Conservation (phyloP, 345 rosid species). For the Arabidopsis suecica region DNA sequence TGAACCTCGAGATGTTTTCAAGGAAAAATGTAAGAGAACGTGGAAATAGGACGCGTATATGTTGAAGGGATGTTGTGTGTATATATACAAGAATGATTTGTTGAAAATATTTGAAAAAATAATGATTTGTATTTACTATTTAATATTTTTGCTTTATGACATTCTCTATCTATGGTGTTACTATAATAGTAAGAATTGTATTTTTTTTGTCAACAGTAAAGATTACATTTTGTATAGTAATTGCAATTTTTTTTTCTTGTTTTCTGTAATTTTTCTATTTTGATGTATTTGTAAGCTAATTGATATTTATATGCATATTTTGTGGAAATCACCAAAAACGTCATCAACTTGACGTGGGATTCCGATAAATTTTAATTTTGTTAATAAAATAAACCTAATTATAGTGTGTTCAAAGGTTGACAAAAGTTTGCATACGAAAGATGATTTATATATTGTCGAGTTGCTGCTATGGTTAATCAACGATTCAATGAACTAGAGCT, state of each 20-base stretch:
- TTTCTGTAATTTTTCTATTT: neutral
- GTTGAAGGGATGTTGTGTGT: constrained; percentile 10
- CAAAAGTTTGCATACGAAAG: neutral
- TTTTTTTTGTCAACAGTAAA: constrained; percentile 10
- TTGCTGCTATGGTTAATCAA: neutral
- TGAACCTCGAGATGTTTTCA: constrained; percentile 20
- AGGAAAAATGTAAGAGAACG: constrained; percentile 18
- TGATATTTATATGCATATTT: neutral
- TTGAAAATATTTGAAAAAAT: neutral
- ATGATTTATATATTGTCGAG: neutral
- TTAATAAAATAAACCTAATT: neutral
- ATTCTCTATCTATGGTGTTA: constrained; percentile 24
- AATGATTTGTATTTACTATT: constrained; percentile 33
- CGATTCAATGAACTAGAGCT: neutral
- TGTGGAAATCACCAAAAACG: neutral
- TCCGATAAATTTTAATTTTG: neutral
- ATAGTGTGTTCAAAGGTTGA: neutral
- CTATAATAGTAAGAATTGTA: constrained; percentile 5
- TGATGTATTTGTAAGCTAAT: neutral
- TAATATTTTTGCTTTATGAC: neutral
- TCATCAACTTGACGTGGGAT: neutral
- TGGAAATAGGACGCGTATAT: neutral
- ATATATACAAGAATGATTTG: constrained; percentile 27
- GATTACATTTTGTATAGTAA: neutral
- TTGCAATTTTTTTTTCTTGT: neutral